These are phyloP conservation scores for Vararia minispora DNA, from an alignment of 768 basidiomycete genomes.

Conservation along the genomic window DNA sequence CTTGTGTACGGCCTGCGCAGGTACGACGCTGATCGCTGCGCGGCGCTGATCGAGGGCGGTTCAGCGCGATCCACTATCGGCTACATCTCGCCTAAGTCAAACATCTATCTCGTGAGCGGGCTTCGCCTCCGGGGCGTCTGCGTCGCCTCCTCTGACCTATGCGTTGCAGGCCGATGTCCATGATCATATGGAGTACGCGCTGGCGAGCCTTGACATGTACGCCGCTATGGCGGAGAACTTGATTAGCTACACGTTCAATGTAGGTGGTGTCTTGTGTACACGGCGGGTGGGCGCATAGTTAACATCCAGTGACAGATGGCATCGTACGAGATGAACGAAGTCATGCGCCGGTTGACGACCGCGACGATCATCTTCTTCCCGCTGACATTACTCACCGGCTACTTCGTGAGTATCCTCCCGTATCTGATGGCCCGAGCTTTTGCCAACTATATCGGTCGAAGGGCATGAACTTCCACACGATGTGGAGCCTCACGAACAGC, in stretches of 20 bases:
- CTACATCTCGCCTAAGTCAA: conserved; percentile 57
- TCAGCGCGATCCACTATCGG: conserved; percentile 29
- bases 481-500: conserved; percentile 35
- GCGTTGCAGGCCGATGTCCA: conserved; percentile 50
- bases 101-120: conserved; percentile 48
- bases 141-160: neutral
- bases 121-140: neutral
- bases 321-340: conserved; percentile 66
- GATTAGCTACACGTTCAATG: conserved; percentile 68
- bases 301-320: conserved; percentile 37
- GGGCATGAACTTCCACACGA: conserved; percentile 55
- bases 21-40: conserved; percentile 59
- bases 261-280: conserved; percentile 20
- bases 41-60: conserved; percentile 38
- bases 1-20: conserved; percentile 57
- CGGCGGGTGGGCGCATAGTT: neutral
- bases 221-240: conserved; percentile 58
- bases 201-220: conserved; percentile 65
- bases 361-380: conserved; percentile 65
- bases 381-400: conserved; percentile 58
- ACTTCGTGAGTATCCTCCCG: conserved; percentile 39
- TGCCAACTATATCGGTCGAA: conserved; percentile 21
- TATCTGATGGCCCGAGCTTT: neutral
- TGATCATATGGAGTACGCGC: conserved; percentile 67
- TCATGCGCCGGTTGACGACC: conserved; percentile 59